These are phyloP conservation scores for Colletotrichum sp. DNA, from an alignment of 2,329 filamentous ascomycete genomes.

Conservation along the genomic window DNA sequence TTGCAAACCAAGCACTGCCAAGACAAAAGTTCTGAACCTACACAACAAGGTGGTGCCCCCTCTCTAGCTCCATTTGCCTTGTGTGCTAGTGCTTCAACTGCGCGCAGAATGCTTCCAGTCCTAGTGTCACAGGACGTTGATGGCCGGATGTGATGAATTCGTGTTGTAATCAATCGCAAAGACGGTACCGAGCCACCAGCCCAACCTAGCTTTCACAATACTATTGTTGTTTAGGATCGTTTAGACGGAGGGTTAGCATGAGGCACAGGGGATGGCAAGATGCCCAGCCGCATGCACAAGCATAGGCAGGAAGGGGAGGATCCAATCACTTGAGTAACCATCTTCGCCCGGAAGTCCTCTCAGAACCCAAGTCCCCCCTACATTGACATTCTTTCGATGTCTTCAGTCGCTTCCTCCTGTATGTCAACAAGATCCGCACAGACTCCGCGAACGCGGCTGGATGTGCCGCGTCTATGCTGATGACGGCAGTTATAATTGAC, in stretches of 20 bases:
- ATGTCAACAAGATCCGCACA: neutral
- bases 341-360: neutral
- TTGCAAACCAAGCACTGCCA: neutral
- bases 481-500: neutral
- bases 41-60: neutral
- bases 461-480: neutral
- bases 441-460: neutral
- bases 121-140: rapidly evolving
- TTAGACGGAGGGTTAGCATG: neutral
- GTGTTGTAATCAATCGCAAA: neutral
- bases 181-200: neutral
- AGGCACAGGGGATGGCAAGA: neutral
- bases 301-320: neutral
- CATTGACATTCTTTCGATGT: neutral
- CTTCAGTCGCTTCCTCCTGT: neutral
- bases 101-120: no score
- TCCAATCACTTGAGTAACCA: neutral
- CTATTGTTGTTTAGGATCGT: neutral
- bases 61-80: neutral
- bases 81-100: neutral
- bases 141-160: no score
- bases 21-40: neutral
- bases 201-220: neutral
- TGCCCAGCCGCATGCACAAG: neutral
- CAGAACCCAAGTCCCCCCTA: neutral